Percentiles rank a stretch among this genome's conserved stretches.
Evolutionary conservation across 148 eudicot genomes (phyloP).

Genomic region (Nepenthes gracilis): DNA sequence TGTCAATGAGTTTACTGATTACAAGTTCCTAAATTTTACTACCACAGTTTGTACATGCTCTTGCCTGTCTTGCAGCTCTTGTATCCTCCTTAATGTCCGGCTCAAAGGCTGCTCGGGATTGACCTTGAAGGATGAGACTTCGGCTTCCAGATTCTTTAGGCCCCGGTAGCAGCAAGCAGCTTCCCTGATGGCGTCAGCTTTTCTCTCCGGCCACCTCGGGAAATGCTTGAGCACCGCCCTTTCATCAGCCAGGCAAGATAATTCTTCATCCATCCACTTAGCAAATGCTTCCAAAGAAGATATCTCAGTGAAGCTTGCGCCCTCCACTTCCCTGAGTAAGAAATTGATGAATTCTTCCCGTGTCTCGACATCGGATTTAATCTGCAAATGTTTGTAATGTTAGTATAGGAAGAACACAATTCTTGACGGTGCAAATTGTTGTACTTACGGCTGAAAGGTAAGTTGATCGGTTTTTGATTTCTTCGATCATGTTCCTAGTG

Average conservation of each 20-base stretch:
- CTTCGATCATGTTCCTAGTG: constrained; percentile 78
- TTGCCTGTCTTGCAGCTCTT: constrained; percentile 67
- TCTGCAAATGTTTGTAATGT: constrained; percentile 21
- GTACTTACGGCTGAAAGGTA: constrained; percentile 67
- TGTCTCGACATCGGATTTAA: constrained; percentile 68
- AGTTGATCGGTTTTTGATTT: constrained; percentile 74
- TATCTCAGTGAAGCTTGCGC: constrained; percentile 54
- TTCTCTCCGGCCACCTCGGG: constrained; percentile 82
- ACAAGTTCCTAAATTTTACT: neutral
- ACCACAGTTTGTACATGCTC: constrained; percentile 24
- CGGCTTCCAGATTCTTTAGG: constrained; percentile 40
- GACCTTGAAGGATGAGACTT: constrained; percentile 40
- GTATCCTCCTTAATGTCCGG: constrained; percentile 45
- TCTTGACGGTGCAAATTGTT: neutral
- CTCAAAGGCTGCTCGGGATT: constrained; percentile 32
- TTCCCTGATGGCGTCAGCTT: constrained; percentile 74
- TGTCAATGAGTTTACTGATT: neutral
- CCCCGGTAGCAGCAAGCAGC: constrained; percentile 67
- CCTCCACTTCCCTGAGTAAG: constrained; percentile 37
- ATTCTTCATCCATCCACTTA: constrained; percentile 67
- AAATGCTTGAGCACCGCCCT: constrained; percentile 84
- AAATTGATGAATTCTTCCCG: constrained; percentile 43
- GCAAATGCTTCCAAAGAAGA: constrained; percentile 52
- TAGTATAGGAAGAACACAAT: neutral
- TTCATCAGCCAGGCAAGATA: constrained; percentile 75